A percentile compares a stretch with the other conserved stretches of the same genome.
Evolutionary conservation across 2,329 filamentous ascomycete genomes (phyloP).

Genomic region (Diatrype stigma): DNA sequence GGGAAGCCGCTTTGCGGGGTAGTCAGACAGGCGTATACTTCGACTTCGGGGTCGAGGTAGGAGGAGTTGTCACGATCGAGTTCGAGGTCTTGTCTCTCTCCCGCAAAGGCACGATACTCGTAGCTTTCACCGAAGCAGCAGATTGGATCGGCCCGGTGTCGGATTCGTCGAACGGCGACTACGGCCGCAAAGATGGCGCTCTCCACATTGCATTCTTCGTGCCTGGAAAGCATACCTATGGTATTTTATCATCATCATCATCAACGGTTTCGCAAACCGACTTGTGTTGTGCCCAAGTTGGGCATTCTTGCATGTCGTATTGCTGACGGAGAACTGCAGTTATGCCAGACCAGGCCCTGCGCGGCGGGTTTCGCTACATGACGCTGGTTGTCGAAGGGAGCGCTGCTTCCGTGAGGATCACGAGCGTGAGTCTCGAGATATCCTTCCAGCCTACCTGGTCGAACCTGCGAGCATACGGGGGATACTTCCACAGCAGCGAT

Average conservation of each 20-base stretch:
- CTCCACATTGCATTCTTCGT: constrained; percentile 32
- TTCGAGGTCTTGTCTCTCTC: constrained; percentile 16
- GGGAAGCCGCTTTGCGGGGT: constrained; percentile 9
- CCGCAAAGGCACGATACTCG: constrained; percentile 29
- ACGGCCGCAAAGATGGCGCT: constrained; percentile 29
- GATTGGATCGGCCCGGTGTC: constrained; percentile 38
- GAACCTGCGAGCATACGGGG: constrained; percentile 47
- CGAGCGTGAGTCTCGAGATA: constrained; percentile 20
- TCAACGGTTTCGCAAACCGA: no score
- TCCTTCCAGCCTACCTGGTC: constrained; percentile 33
- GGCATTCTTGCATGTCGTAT: no score
- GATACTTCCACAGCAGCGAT: constrained; percentile 48
- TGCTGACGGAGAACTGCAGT: no score
- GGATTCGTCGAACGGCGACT: constrained; percentile 35
- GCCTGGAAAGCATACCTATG: constrained; percentile 29
- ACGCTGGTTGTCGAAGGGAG: constrained; percentile 33
- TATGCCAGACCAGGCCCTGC: constrained; percentile 34
- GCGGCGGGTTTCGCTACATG: constrained; percentile 41
- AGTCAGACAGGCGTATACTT: constrained; percentile 14
- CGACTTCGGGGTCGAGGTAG: constrained; percentile 26
- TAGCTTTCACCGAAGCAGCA: constrained; percentile 40
- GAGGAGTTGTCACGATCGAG: constrained; percentile 22
- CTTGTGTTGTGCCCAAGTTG: no score
- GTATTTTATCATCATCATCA: no score
- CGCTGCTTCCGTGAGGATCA: constrained; percentile 19